A percentile compares a stretch with the other conserved stretches of the same genome.
Evolutionary conservation across 495 filamentous ascomycete genomes (phyloP).

Genomic region (Tuber magnatum): DNA sequence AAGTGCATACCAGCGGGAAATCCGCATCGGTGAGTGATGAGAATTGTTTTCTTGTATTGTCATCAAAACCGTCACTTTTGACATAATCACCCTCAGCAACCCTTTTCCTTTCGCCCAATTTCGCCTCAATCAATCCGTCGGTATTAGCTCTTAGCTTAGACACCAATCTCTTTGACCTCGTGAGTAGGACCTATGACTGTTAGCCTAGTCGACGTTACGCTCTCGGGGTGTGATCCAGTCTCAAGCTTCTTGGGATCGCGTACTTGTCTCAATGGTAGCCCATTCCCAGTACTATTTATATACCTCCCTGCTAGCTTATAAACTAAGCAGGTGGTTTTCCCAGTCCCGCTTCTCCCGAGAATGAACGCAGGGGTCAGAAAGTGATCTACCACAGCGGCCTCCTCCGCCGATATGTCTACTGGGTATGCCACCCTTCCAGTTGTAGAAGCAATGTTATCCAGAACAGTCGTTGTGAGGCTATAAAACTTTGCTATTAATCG

Average conservation of each 20-base stretch:
- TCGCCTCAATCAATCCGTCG: conserved; percentile 39
- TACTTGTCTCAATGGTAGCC: conserved; percentile 42
- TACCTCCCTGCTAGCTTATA: conserved; percentile 42
- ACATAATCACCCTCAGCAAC: neutral
- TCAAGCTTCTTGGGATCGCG: neutral
- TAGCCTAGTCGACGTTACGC: neutral
- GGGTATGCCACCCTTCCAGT: conserved; percentile 40
- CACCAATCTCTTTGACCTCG: conserved; percentile 43
- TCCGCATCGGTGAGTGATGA: conserved; percentile 30
- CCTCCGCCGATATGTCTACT: conserved; percentile 43
- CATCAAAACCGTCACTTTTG: neutral
- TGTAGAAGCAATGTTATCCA: conserved; percentile 8
- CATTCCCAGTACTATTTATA: neutral
- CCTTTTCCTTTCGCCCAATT: conserved; percentile 4
- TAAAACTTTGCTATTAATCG: conserved; percentile 19
- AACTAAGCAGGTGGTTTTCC: conserved; percentile 47
- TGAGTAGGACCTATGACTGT: conserved; percentile 42
- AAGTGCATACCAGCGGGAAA: conserved; percentile 47
- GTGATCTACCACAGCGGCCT: conserved; percentile 42
- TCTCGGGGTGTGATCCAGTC: neutral
- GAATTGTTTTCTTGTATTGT: conserved; percentile 10
- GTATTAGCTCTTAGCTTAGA: conserved; percentile 42
- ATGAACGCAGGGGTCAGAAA: conserved; percentile 42
- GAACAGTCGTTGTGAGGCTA: conserved; percentile 15
- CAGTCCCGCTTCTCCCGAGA: conserved; percentile 47